Evolutionary conservation across 495 filamentous ascomycete genomes (phyloP).

Genomic region (Aspergillus egyptiacus): DNA sequence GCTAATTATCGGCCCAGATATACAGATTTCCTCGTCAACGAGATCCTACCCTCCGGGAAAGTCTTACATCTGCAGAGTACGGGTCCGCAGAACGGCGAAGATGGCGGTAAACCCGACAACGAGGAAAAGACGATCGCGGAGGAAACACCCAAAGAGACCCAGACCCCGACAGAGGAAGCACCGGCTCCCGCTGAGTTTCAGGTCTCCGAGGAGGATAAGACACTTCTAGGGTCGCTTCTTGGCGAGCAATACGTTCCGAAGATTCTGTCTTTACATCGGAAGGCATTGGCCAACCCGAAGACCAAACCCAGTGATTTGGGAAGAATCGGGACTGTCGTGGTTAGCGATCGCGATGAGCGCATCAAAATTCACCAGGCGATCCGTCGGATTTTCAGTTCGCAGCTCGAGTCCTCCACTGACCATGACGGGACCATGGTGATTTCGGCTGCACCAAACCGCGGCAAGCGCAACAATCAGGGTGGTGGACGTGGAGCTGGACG

Average conservation of each 20-base stretch:
- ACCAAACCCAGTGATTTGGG: constrained; percentile 39
- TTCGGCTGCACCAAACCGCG: constrained; percentile 41
- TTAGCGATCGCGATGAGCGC: constrained; percentile 55
- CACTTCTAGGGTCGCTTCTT: constrained; percentile 40
- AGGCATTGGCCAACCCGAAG: constrained; percentile 36
- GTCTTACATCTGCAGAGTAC: constrained; percentile 67
- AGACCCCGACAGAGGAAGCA: constrained; percentile 13
- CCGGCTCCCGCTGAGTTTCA: constrained; percentile 23
- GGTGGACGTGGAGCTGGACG: constrained; percentile 22
- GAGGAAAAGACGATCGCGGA: constrained; percentile 3
- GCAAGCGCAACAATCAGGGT: constrained; percentile 28
- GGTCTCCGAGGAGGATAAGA: constrained; percentile 44
- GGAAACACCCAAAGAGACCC: constrained; percentile 1
- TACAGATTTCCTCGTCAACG: constrained; percentile 93
- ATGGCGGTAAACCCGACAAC: constrained; percentile 9
- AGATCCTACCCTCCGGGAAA: constrained; percentile 71
- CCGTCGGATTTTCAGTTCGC: constrained; percentile 62
- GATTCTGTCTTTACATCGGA: constrained; percentile 41
- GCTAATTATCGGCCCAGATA: constrained; percentile 50
- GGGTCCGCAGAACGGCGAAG: constrained; percentile 15
- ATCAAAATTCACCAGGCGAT: constrained; percentile 59
- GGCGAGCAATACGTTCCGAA: constrained; percentile 32
- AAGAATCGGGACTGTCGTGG: constrained; percentile 32
- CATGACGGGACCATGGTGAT: constrained; percentile 54
- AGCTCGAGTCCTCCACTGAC: constrained; percentile 59